Conservation (phyloP, 768 basidiomycete species). For the Suillus sp. region DNA sequence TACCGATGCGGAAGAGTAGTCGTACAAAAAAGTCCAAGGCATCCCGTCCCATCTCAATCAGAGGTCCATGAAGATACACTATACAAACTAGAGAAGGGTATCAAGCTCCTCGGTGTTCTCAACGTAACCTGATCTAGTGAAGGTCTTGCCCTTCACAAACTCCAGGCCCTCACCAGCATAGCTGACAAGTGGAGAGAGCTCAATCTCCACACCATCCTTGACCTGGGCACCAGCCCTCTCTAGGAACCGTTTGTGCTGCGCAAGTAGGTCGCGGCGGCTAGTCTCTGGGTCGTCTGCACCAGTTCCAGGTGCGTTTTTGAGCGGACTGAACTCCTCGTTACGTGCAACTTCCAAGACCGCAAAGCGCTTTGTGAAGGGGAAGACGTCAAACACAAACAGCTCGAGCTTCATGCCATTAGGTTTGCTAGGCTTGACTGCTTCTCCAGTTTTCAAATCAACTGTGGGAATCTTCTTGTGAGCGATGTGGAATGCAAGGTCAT, state of each 20-base stretch:
- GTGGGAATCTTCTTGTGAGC: conserved; percentile 96
- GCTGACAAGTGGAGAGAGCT: conserved; percentile 84
- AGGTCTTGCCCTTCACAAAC: conserved; percentile 71
- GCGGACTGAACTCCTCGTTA: conserved; percentile 90
- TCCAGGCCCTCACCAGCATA: conserved; percentile 94
- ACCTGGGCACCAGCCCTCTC: conserved; percentile 74
- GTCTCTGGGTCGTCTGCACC: conserved; percentile 90
- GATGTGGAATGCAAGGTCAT: conserved; percentile 93
- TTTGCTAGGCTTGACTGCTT: conserved; percentile 72
- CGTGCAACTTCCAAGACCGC: conserved; percentile 88
- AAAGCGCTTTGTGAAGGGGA: conserved; percentile 84
- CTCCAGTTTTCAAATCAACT: conserved; percentile 69
- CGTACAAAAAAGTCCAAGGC: conserved; percentile 7
- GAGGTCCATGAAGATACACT: conserved; percentile 13
- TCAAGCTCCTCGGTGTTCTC: conserved; percentile 71
- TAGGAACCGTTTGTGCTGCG: conserved; percentile 86
- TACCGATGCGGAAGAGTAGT: conserved; percentile 11
- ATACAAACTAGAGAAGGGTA: conserved; percentile 50
- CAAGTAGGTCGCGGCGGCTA: conserved; percentile 84
- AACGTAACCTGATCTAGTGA: conserved; percentile 74
- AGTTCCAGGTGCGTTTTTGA: conserved; percentile 96
- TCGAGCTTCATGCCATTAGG: conserved; percentile 99
- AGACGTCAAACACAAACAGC: conserved; percentile 98
- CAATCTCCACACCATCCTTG: conserved; percentile 79
- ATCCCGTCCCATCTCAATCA: conserved; percentile 3